A percentile compares a stretch with the other conserved stretches of the same genome.
Evolutionary conservation across 1,284 basidiomycete genomes (phyloP).

Genomic region (Flammula alnicola): DNA sequence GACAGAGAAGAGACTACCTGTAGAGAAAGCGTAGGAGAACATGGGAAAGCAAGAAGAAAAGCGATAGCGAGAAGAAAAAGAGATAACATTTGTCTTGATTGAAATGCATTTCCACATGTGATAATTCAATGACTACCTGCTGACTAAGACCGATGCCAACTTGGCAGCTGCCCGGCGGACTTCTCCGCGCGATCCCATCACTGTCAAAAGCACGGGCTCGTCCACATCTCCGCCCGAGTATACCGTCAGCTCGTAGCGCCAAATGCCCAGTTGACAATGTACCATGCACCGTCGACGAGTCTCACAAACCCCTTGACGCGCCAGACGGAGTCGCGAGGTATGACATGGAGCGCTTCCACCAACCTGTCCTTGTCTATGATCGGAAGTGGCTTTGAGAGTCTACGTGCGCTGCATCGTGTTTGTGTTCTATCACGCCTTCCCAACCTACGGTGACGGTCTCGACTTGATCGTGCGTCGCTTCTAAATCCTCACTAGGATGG

Average conservation of each 20-base stretch:
- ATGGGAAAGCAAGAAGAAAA: constrained; percentile 36
- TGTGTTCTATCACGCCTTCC: constrained; percentile 34
- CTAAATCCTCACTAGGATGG: constrained; percentile 32
- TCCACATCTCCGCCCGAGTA: constrained; percentile 41
- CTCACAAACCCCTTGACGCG: constrained; percentile 84
- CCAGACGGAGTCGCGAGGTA: constrained; percentile 76
- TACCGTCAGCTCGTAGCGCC: constrained; percentile 72
- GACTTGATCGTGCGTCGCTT: constrained; percentile 77
- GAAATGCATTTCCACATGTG: constrained; percentile 20
- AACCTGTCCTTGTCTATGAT: constrained; percentile 38
- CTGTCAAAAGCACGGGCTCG: constrained; percentile 67
- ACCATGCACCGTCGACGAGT: constrained; percentile 42
- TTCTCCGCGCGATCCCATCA: constrained; percentile 89
- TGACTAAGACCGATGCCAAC: constrained; percentile 56
- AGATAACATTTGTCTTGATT: constrained; percentile 10
- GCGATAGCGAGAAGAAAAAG: constrained; percentile 16
- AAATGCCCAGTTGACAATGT: constrained; percentile 92
- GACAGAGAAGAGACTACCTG: constrained; percentile 41
- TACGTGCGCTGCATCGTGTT: constrained; percentile 25
- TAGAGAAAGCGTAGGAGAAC: constrained; percentile 61
- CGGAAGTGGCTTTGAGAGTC: background rate
- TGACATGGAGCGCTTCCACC: constrained; percentile 47
- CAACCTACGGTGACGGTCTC: constrained; percentile 62
- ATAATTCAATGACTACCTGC: constrained; percentile 12
- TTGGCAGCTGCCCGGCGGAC: constrained; percentile 61